phyloP scores from a whole-genome alignment of 768 basidiomycete species.

The Dictyophora rubrovolvata region DNA sequence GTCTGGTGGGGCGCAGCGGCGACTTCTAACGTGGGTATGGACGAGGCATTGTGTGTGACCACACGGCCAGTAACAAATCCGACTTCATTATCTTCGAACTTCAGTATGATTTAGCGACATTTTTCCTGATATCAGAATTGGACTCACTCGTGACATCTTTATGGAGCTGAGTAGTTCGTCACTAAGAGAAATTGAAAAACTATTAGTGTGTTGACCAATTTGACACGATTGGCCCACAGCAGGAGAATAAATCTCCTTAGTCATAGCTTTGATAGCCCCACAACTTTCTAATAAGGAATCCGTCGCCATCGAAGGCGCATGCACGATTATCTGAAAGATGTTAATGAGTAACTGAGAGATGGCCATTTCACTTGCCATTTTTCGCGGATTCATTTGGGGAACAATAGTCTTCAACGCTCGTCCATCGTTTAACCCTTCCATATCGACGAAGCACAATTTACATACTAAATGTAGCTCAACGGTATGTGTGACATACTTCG shows the following conservation, averaged over 20 bases:
- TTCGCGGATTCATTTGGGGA: conserved; percentile 91
- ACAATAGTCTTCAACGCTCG: conserved; percentile 95
- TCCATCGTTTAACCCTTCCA: conserved; percentile 95
- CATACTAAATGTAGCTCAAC: conserved; percentile 77
- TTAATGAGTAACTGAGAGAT: not conserved
- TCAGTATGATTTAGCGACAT: not conserved
- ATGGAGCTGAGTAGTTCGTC: conserved; percentile 74
- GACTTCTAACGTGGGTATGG: conserved; percentile 81
- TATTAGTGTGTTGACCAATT: conserved; percentile 94
- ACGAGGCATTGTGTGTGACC: conserved; percentile 73
- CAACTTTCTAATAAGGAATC: conserved; percentile 71
- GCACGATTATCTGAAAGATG: conserved; percentile 68
- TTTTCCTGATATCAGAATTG: not conserved
- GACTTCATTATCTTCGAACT: conserved; percentile 99
- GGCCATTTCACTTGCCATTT: conserved; percentile 52
- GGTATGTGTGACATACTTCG: conserved; percentile 74
- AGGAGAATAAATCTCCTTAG: conserved; percentile 84
- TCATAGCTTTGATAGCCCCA: conserved; percentile 77
- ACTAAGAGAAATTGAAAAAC: conserved; percentile 87
- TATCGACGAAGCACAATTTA: conserved; percentile 81
- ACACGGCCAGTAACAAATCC: conserved; percentile 88
- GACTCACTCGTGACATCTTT: conserved; percentile 76
- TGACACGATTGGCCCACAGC: conserved; percentile 63
- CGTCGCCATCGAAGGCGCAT: conserved; percentile 59
- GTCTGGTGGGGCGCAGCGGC: conserved; percentile 14